Conservation (phyloP, 2,329 filamentous ascomycete species). For the Monosporascus cannonballus region DNA sequence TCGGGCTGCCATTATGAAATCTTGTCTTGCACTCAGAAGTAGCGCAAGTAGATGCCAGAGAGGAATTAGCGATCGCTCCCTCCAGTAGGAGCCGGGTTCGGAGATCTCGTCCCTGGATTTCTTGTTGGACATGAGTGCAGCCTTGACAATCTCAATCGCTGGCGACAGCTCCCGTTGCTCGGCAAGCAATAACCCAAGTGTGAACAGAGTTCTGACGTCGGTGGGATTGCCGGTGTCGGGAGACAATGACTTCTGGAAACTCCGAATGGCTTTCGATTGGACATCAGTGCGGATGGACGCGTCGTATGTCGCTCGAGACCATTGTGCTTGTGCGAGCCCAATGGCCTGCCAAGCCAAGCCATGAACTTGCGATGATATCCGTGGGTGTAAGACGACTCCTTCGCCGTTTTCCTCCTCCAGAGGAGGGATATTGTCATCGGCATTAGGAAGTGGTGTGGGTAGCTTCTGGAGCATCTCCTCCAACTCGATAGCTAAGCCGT, state of each 20-base stretch:
- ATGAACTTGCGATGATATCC: conserved; percentile 54
- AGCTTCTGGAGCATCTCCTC: conserved; percentile 68
- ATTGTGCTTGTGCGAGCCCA: conserved; percentile 79
- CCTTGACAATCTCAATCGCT: conserved; percentile 78
- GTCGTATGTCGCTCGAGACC: conserved; percentile 77
- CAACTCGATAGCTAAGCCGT: conserved; percentile 62
- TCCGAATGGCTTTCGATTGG: conserved; percentile 70
- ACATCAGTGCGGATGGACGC: conserved; percentile 64
- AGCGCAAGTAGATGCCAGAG: conserved; percentile 89
- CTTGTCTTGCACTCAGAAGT: conserved; percentile 78
- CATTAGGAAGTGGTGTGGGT: conserved; percentile 24
- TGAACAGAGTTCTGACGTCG: conserved; percentile 73
- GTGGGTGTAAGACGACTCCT: conserved; percentile 29
- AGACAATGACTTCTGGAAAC: conserved; percentile 66
- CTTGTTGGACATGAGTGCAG: conserved; percentile 60
- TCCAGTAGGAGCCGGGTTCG: conserved; percentile 47
- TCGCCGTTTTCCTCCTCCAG: conserved; percentile 27
- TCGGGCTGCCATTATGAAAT: conserved; percentile 72
- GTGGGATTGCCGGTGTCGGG: conserved; percentile 59
- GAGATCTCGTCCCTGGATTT: conserved; percentile 37
- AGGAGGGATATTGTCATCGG: conserved; percentile 21
- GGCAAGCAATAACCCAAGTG: conserved; percentile 76
- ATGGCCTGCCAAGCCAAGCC: conserved; percentile 76
- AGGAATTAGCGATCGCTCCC: conserved; percentile 64
- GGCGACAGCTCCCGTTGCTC: conserved; percentile 75